These are phyloP conservation scores for Skeletonema potamos DNA, from an alignment of 108 stramenopile genomes.

Conservation along the genomic window DNA sequence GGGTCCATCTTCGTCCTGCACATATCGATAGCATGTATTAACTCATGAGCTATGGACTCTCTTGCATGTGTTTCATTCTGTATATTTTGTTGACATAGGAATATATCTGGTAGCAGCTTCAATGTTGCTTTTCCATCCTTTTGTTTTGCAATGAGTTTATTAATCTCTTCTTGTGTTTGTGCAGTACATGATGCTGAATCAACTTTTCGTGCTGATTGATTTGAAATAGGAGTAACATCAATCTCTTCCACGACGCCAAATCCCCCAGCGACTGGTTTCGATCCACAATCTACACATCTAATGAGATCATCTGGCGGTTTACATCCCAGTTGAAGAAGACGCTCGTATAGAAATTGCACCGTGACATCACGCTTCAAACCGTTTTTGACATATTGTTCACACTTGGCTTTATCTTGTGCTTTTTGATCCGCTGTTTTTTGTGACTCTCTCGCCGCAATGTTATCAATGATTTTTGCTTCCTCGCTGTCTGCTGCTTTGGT, in stretches of 20 bases:
- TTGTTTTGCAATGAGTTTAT: slow-evolving; percentile 39
- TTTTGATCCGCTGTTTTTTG: slow-evolving; percentile 28
- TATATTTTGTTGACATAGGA: slow-evolving; percentile 78
- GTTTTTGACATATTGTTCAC: slow-evolving; percentile 66
- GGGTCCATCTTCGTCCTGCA: slow-evolving; percentile 85
- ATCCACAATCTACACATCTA: slow-evolving; percentile 74
- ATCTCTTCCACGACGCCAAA: slow-evolving; percentile 84
- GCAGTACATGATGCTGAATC: not conserved
- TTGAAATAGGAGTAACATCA: slow-evolving; percentile 5
- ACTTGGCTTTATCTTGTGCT: slow-evolving; percentile 40
- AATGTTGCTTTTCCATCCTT: slow-evolving; percentile 60
- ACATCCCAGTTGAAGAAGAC: slow-evolving; percentile 72
- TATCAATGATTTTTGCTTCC: not conserved
- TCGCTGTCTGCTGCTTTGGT: not conserved
- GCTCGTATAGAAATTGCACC: slow-evolving; percentile 75
- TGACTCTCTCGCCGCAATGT: not conserved
- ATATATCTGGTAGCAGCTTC: slow-evolving; percentile 76
- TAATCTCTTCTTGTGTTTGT: slow-evolving; percentile 30
- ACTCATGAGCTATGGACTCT: slow-evolving; percentile 79
- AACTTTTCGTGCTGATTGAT: not conserved
- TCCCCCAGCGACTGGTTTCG: slow-evolving; percentile 67
- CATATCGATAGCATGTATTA: slow-evolving; percentile 90
- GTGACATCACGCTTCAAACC: slow-evolving; percentile 73
- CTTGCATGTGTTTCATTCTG: slow-evolving; percentile 76
- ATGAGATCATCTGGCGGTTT: slow-evolving; percentile 78